phyloP scores from a whole-genome alignment of 2,329 filamentous ascomycete genomes.

The Lachnellula occidentalis region DNA sequence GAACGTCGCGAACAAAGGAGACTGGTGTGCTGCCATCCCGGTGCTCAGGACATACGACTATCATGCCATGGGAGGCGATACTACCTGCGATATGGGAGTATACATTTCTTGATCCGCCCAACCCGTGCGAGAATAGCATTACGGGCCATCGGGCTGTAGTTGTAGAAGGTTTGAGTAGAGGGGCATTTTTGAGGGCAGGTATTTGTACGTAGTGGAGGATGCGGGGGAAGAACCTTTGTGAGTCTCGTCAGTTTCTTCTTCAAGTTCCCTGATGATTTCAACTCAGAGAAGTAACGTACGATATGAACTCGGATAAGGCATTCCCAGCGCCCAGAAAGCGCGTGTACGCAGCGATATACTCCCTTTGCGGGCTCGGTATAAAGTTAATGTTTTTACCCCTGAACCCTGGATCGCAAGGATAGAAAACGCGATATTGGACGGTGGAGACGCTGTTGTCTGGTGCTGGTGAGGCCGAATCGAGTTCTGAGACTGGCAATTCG shows the following conservation, averaged over 20 bases:
- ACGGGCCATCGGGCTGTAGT: slow-evolving; percentile 64
- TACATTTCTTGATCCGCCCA: slow-evolving; percentile 74
- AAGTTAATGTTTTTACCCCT: slow-evolving; percentile 57
- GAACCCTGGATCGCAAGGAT: slow-evolving; percentile 54
- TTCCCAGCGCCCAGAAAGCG: slow-evolving; percentile 65
- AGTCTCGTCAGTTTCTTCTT: not conserved
- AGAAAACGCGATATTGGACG: slow-evolving; percentile 76
- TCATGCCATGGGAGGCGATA: slow-evolving; percentile 72
- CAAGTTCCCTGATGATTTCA: not conserved
- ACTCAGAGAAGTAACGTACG: slow-evolving; percentile 36
- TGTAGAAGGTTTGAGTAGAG: slow-evolving; percentile 47
- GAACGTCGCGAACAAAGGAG: slow-evolving; percentile 61
- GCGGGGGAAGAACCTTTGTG: slow-evolving; percentile 57
- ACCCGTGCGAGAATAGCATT: slow-evolving; percentile 79
- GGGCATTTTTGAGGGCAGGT: slow-evolving; percentile 66
- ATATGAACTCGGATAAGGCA: slow-evolving; percentile 52
- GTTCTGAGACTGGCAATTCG: slow-evolving; percentile 64
- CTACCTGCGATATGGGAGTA: slow-evolving; percentile 81
- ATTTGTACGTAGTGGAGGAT: slow-evolving; percentile 69
- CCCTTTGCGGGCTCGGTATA: slow-evolving; percentile 71
- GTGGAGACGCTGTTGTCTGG: slow-evolving; percentile 60
- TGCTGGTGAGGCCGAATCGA: slow-evolving; percentile 48
- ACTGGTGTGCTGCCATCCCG: slow-evolving; percentile 74
- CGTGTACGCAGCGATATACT: slow-evolving; percentile 69
- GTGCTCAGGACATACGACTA: slow-evolving; percentile 78